Evolutionary conservation across 2,329 filamentous ascomycete species (phyloP).

Genomic region (Sporothrix globosa): DNA sequence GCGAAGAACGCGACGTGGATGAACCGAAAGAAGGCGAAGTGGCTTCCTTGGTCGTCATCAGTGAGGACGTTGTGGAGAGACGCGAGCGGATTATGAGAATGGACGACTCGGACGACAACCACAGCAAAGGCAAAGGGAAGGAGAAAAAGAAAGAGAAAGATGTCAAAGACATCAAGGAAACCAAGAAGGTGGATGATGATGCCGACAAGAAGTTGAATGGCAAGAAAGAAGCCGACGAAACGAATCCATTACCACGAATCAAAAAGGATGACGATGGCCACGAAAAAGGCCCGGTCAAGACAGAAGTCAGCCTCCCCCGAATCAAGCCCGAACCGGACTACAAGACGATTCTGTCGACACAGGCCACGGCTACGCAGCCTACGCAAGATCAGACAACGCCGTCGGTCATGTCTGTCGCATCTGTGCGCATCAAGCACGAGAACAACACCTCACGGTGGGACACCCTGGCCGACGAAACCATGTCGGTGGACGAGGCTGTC

Average conservation of each 20-base stretch:
- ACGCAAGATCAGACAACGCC: slow-evolving; percentile 20
- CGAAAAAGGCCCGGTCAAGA: not conserved
- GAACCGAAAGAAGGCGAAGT: slow-evolving; percentile 16
- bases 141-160: not conserved
- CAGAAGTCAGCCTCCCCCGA: not conserved
- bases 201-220: not conserved
- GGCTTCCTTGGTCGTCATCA: slow-evolving; percentile 25
- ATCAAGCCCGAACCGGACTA: slow-evolving; percentile 15
- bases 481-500: not conserved
- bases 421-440: slow-evolving; percentile 23
- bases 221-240: not conserved
- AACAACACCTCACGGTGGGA: not conserved
- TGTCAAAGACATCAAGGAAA: not conserved
- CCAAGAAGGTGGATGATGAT: not conserved
- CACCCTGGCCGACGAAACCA: not conserved
- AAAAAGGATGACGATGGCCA: not conserved
- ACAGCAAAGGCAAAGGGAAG: not conserved
- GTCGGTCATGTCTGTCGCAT: not conserved
- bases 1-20: not conserved
- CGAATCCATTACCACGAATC: not conserved
- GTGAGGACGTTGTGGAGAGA: slow-evolving; percentile 24
- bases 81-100: slow-evolving; percentile 10
- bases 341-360: slow-evolving; percentile 4
- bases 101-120: slow-evolving; percentile 1
- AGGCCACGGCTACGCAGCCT: slow-evolving; percentile 5